Evolutionary conservation across 768 basidiomycete species (phyloP).

Genomic region (Harrya chromipes): DNA sequence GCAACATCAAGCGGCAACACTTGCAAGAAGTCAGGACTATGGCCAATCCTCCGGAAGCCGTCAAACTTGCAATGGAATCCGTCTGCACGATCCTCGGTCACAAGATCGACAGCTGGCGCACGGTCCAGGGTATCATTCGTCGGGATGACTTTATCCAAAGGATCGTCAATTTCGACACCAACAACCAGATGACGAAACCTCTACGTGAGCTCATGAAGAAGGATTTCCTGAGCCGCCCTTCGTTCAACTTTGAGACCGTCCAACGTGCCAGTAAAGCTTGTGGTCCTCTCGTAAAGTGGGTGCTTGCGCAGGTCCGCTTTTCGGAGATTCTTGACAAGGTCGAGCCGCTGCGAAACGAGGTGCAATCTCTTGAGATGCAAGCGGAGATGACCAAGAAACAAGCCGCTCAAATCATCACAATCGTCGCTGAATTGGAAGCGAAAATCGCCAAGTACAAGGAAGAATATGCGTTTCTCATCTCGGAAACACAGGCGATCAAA

Average conservation of each 20-base stretch:
- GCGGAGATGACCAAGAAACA: slow-evolving; percentile 96
- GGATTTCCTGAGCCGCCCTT: slow-evolving; percentile 87
- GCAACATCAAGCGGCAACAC: slow-evolving; percentile 93
- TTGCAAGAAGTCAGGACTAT: slow-evolving; percentile 96
- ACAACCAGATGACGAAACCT: slow-evolving; percentile 81
- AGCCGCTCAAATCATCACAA: slow-evolving; percentile 82
- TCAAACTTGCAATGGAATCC: slow-evolving; percentile 98
- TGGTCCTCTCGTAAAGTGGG: slow-evolving; percentile 98
- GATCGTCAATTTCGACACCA: slow-evolving; percentile 95
- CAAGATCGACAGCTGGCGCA: slow-evolving; percentile 95
- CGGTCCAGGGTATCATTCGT: slow-evolving; percentile 93
- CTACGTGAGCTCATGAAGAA: slow-evolving; percentile 89
- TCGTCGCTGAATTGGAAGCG: slow-evolving; percentile 88
- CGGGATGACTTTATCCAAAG: slow-evolving; percentile 95
- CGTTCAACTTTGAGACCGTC: slow-evolving; percentile 93
- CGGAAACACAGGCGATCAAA: slow-evolving; percentile 96
- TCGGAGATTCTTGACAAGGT: slow-evolving; percentile 97
- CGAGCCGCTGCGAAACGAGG: slow-evolving; percentile 93
- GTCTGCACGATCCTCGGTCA: slow-evolving; percentile 96
- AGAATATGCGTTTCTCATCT: slow-evolving; percentile 95
- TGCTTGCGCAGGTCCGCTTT: slow-evolving; percentile 92
- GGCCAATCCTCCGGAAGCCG: slow-evolving; percentile 97
- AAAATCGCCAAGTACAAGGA: slow-evolving; percentile 95
- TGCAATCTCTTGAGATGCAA: slow-evolving; percentile 87
- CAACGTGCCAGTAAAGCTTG: slow-evolving; percentile 96